phyloP scores from a whole-genome alignment of 352 stramenopile genomes.

The Globisporangium camurandrum region DNA sequence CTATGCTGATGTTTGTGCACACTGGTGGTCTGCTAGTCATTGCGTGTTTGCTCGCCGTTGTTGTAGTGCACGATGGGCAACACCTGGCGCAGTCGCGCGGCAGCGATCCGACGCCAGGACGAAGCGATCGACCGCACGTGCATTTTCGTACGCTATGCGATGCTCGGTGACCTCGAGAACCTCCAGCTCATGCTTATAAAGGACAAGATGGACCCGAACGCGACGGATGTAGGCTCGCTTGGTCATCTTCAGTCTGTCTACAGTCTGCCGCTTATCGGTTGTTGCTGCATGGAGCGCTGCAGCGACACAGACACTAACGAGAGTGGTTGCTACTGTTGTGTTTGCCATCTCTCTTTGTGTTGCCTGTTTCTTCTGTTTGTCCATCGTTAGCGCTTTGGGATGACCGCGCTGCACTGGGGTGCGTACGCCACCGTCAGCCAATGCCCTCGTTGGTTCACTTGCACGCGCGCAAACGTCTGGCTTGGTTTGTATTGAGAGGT shows the following conservation, averaged over 20 bases:
- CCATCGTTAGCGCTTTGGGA: constrained; percentile 69
- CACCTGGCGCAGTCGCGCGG: constrained; percentile 11
- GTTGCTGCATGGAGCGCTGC: too few relatives aligned
- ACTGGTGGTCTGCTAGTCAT: not conserved
- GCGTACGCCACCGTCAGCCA: too few relatives aligned
- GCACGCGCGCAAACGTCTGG: too few relatives aligned
- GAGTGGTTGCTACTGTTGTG: too few relatives aligned
- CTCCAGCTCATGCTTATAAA: constrained; percentile 44
- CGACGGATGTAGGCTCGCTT: constrained; percentile 39
- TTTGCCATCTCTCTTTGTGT: too few relatives aligned
- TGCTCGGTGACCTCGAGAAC: constrained; percentile 36
- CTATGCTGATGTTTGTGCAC: not conserved
- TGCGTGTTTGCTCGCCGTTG: not conserved
- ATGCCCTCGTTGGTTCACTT: too few relatives aligned
- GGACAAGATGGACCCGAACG: constrained; percentile 39
- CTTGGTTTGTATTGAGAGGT: not conserved
- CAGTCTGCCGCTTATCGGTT: too few relatives aligned
- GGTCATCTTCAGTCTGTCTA: not conserved
- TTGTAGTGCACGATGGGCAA: too few relatives aligned
- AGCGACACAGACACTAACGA: too few relatives aligned
- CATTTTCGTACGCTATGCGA: constrained; percentile 50
- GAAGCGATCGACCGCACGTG: constrained; percentile 26
- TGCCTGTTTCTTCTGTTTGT: too few relatives aligned
- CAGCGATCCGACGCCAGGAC: constrained; percentile 19
- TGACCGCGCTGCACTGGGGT: constrained; percentile 80